Evolutionary conservation across 2,329 filamentous ascomycete species (phyloP).

Genomic region (Colletotrichum melonis): DNA sequence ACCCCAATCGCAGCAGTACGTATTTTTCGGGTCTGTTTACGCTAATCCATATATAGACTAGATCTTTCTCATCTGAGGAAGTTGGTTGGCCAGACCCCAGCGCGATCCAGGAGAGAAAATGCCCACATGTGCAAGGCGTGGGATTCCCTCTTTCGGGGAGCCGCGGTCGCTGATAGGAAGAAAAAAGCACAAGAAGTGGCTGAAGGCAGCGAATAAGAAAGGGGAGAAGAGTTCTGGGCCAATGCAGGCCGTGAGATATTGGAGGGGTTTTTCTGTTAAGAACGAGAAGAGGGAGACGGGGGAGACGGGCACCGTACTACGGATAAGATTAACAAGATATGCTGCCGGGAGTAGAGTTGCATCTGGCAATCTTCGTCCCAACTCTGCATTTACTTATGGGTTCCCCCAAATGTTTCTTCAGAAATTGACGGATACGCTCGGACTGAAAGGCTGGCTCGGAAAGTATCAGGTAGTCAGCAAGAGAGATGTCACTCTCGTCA

Average conservation of each 20-base stretch:
- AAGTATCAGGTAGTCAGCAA: neutral
- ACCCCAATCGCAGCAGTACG: neutral
- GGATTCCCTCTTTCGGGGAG: slow-evolving; percentile 33
- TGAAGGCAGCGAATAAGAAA: slow-evolving; percentile 5
- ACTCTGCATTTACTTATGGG: neutral
- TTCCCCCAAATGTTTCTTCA: neutral
- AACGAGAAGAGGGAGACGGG: neutral
- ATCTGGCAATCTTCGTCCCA: slow-evolving; percentile 27
- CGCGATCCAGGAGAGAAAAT: neutral
- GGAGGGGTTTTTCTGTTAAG: neutral
- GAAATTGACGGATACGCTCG: neutral
- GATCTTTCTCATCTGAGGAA: neutral
- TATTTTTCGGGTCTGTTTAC: rapidly evolving
- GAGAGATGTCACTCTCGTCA: neutral
- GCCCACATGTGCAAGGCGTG: slow-evolving; percentile 20
- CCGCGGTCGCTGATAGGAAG: slow-evolving; percentile 30
- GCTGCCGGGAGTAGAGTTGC: slow-evolving; percentile 18
- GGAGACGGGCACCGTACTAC: neutral
- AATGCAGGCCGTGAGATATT: neutral
- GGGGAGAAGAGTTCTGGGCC: neutral
- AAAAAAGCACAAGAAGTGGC: neutral
- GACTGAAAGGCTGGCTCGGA: neutral
- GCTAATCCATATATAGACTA: neutral
- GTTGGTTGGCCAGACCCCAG: slow-evolving; percentile 22
- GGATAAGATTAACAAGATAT: slow-evolving; percentile 2